A percentile compares a stretch with the other conserved stretches of the same genome.
Conservation (phyloP, 2,329 filamentous ascomycete genomes). For the Ceratocystiopsis sp. region DNA sequence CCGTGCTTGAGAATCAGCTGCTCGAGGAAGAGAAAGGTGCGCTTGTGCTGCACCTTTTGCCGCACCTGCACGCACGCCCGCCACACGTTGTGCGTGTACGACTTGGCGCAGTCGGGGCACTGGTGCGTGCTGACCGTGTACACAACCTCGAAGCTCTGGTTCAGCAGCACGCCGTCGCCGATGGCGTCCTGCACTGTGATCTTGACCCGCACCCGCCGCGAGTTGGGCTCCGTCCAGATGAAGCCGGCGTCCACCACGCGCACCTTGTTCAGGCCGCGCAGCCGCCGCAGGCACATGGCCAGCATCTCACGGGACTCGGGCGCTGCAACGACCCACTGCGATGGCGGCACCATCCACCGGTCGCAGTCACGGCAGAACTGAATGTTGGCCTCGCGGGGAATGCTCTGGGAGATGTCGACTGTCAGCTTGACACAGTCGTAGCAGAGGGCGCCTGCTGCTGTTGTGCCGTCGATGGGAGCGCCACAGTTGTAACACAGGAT, state of each 20-base stretch:
- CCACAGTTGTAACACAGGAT: slow-evolving; percentile 98
- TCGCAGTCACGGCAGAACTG: slow-evolving; percentile 93
- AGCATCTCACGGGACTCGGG: slow-evolving; percentile 86
- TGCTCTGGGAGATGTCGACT: slow-evolving; percentile 79
- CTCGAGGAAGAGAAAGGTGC: slow-evolving; percentile 50
- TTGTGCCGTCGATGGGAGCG: slow-evolving; percentile 83
- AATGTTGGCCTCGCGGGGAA: slow-evolving; percentile 76
- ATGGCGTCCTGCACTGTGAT: slow-evolving; percentile 71
- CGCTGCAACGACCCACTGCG: slow-evolving; percentile 67
- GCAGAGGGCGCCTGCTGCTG: slow-evolving; percentile 72
- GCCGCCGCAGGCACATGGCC: slow-evolving; percentile 75
- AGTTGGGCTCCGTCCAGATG: slow-evolving; percentile 97
- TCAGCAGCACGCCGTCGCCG: slow-evolving; percentile 49
- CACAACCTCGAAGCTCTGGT: slow-evolving; percentile 90
- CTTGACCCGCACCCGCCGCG: slow-evolving; percentile 80
- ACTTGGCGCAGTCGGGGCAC: slow-evolving; percentile 89
- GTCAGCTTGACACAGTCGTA: slow-evolving; percentile 92
- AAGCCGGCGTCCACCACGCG: slow-evolving; percentile 92
- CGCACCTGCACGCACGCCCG: slow-evolving; percentile 83
- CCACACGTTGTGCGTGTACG: slow-evolving; percentile 70
- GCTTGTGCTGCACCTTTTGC: slow-evolving; percentile 92
- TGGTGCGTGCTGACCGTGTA: slow-evolving; percentile 85
- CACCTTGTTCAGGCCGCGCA: slow-evolving; percentile 74
- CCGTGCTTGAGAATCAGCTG: slow-evolving; percentile 91
- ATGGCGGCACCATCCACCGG: slow-evolving; percentile 76